Percentiles rank a stretch among this genome's conserved stretches.
phyloP scores from a whole-genome alignment of 441 rosid species.

The Gossypium schwendimanii region DNA sequence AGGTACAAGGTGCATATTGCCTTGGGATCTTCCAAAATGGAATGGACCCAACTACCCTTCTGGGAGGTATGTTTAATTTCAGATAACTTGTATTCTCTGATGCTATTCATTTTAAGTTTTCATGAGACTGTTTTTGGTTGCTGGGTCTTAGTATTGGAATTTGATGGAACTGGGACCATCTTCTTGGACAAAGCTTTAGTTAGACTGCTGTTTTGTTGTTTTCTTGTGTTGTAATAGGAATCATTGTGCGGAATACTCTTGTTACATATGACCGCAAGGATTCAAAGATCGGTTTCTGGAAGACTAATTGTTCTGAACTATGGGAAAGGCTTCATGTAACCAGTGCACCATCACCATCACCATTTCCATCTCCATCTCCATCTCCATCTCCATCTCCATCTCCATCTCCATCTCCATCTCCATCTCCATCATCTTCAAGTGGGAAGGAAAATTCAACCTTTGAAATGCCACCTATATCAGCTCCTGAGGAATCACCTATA shows the following conservation, averaged over 20 bases:
- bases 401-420: background rate
- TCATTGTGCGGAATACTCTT: conserved; percentile 73
- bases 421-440: conserved; percentile 27
- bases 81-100: background rate
- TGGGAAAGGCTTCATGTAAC: conserved; percentile 62
- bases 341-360: conserved; percentile 30
- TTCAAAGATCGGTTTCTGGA: conserved; percentile 83
- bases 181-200: background rate
- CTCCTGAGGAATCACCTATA: conserved; percentile 28
- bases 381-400: conserved; percentile 25
- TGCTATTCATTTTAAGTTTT: background rate
- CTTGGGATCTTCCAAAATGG: conserved; percentile 87
- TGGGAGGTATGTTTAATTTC: conserved; percentile 56
- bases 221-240: conserved; percentile 37
- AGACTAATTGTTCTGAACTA: conserved; percentile 85
- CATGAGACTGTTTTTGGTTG: background rate
- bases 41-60: conserved; percentile 78
- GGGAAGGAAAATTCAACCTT: conserved; percentile 22
- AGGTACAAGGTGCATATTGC: conserved; percentile 74
- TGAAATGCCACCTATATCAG: conserved; percentile 28
- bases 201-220: background rate
- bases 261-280: conserved; percentile 80
- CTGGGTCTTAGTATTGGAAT: background rate
- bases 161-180: background rate
- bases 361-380: conserved; percentile 28